A percentile compares a stretch with the other conserved stretches of the same genome.
These are phyloP conservation scores for Cladosporium sp. DNA, from an alignment of 2,329 filamentous ascomycete genomes.

Conservation along the genomic window DNA sequence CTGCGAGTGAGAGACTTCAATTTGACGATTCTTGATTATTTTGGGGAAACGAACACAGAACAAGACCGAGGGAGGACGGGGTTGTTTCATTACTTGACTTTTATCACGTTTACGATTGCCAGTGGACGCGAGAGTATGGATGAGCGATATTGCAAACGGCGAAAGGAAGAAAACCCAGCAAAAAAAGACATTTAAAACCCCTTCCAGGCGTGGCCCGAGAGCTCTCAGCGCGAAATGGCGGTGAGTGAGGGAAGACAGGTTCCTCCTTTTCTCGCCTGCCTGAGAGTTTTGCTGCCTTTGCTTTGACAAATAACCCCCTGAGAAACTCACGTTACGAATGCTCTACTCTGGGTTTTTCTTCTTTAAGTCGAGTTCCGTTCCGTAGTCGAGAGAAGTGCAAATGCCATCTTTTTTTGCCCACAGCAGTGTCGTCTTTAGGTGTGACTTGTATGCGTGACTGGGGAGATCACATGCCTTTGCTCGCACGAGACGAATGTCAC, in stretches of 20 bases:
- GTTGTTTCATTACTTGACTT: no score
- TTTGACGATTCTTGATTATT: slow-evolving; percentile 6
- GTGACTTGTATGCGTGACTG: no score
- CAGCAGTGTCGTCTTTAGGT: no score
- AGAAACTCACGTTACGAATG: no score
- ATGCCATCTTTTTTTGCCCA: no score
- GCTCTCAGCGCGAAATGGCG: slow-evolving; percentile 11
- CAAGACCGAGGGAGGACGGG: background rate
- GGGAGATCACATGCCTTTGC: no score
- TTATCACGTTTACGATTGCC: no score
- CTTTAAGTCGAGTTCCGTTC: no score
- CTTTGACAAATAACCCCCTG: no score
- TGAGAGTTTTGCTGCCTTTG: background rate
- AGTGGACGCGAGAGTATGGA: background rate
- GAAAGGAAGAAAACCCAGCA: slow-evolving; percentile 2
- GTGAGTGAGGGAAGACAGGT: slow-evolving; percentile 1
- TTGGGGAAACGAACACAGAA: background rate
- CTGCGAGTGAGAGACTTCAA: slow-evolving; percentile 5
- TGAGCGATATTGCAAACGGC: slow-evolving; percentile 8
- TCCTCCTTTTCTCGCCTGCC: background rate
- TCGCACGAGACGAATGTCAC: no score
- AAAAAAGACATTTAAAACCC: background rate
- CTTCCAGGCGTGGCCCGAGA: background rate
- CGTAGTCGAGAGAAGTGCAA: no score
- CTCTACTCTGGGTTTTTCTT: no score